Percentiles rank a stretch among this genome's conserved stretches.
These are phyloP conservation scores for Teunomyces pallodes DNA, from an alignment of 805 yeast genomes.

Conservation along the genomic window DNA sequence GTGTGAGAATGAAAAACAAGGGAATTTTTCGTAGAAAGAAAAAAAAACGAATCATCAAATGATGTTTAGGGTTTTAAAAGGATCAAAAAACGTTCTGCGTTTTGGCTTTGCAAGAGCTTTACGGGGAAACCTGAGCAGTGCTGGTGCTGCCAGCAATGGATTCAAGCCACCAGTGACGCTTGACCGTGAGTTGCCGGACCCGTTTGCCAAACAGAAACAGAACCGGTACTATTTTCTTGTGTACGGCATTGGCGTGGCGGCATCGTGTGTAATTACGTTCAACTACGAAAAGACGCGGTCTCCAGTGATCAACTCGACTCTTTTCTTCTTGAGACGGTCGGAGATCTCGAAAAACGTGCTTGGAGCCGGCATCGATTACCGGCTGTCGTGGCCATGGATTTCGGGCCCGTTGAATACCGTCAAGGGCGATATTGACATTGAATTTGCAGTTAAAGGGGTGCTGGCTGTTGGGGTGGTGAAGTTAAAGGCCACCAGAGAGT, in stretches of 20 bases:
- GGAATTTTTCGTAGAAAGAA: neutral
- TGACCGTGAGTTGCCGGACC: conserved; percentile 82
- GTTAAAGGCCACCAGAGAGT: conserved; percentile 69
- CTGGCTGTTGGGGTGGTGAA: conserved; percentile 52
- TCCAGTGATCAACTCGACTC: conserved; percentile 82
- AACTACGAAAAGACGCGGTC: conserved; percentile 91
- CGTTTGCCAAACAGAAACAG: conserved; percentile 52
- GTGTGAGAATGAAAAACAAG: neutral
- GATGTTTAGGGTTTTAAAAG: neutral
- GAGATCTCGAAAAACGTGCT: conserved; percentile 56
- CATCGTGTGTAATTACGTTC: conserved; percentile 60
- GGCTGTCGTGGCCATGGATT: conserved; percentile 84
- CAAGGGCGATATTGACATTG: conserved; percentile 73
- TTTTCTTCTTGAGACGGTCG: conserved; percentile 82
- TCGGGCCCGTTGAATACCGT: conserved; percentile 81
- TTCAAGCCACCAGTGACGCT: conserved; percentile 45
- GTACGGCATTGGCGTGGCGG: conserved; percentile 37
- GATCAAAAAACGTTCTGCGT: too few species aligned
- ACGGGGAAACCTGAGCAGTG: neutral
- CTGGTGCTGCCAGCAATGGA: neutral
- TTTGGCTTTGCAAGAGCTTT: neutral
- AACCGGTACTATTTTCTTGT: conserved; percentile 52
- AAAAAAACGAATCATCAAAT: neutral
- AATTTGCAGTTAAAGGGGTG: conserved; percentile 68
- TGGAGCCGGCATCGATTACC: conserved; percentile 75